Evolutionary conservation across 1,284 basidiomycete genomes (phyloP).

Genomic region (Cystobasidiaceae sp.): DNA sequence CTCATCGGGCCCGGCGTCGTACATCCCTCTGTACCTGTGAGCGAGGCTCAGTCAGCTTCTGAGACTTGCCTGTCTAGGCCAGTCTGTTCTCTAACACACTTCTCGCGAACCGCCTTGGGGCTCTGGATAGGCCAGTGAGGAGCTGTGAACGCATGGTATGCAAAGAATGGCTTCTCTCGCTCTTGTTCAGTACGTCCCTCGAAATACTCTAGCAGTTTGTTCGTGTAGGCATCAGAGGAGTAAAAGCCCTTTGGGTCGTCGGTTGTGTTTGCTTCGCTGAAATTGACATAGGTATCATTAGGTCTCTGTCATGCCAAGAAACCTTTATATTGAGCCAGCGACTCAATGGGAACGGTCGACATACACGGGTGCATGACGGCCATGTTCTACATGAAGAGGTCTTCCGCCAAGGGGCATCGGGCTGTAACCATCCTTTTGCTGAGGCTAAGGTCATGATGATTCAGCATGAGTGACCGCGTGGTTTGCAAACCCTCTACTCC

Average conservation of each 20-base stretch:
- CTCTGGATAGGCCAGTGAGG: slow-evolving; percentile 33
- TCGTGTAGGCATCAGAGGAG: slow-evolving; percentile 36
- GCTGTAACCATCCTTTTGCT: background rate
- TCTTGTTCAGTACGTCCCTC: slow-evolving; percentile 6
- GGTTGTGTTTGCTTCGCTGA: background rate
- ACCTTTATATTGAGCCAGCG: background rate
- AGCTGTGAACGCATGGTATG: slow-evolving; percentile 37
- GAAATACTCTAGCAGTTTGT: slow-evolving; percentile 31
- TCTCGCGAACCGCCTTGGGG: slow-evolving; percentile 31
- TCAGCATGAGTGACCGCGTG: background rate
- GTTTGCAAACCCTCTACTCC: background rate
- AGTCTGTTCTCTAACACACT: slow-evolving; percentile 10
- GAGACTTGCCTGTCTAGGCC: background rate
- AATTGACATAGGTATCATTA: too few species aligned
- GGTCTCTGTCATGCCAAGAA: background rate
- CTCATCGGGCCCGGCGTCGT: slow-evolving; percentile 19
- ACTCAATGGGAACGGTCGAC: background rate
- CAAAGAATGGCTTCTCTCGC: slow-evolving; percentile 35
- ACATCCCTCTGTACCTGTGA: slow-evolving; percentile 13
- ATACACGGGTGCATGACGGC: background rate
- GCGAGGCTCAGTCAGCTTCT: background rate
- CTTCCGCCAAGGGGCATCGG: background rate
- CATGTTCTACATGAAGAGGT: background rate
- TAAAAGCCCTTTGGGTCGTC: slow-evolving; percentile 32
- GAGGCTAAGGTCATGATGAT: background rate